Base-by-base conservation (phyloP, 345 rosid species). In the Euphorbia tirucalli region DNA sequence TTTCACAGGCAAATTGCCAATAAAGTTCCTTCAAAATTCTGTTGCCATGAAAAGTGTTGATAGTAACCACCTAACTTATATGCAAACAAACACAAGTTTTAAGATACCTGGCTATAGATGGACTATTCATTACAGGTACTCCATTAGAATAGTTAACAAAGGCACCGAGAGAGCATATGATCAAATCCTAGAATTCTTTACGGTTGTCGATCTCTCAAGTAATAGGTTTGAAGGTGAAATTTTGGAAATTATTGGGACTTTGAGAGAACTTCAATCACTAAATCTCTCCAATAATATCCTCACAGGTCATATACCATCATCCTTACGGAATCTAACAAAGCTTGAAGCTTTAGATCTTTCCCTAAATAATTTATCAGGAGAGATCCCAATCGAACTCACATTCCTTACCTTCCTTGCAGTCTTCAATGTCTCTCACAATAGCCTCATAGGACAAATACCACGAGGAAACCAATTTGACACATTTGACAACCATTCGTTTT, bases 141-240 rank as follows among this genome's bases (percentile, higher is more conserved):
- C 77, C 0, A 13, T 74, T 63, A 28, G 5, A 15, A 21, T 73
- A 44, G 25, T 50, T 0, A 30, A 74, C 1, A 79, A 74, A 66
- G 78, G 82, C 30, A 7, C 4, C 24, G 0, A 35, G 25, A 31
- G 0, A 50, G 18, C 0, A 9, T 69, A 24, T 14, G 22, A 44
- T 0, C 56, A n/a, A 37, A 63, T 78, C n/a, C 59, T 39, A 5
- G 28, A 27, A 16, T 13, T 63, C 19, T 63, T 77, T 25, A 39
- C 46, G 3, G 59, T 55, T 24, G 35, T 78, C 27, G 68, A 78
- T 30, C 70, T 78, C 32, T 69, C 71, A 61, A 75, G 80, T 19
- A 92, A 92, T 68, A 65, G 32, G 60, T 89, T 91, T 69, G 78
- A 84, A 1, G 93, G 96, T 24, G 74, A 73, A 68, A 70, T 92